Evolutionary conservation across 805 yeast species (phyloP), one percentile per base, ranked within the genome.

Genomic region (Wickerhamomyces alni): DNA sequence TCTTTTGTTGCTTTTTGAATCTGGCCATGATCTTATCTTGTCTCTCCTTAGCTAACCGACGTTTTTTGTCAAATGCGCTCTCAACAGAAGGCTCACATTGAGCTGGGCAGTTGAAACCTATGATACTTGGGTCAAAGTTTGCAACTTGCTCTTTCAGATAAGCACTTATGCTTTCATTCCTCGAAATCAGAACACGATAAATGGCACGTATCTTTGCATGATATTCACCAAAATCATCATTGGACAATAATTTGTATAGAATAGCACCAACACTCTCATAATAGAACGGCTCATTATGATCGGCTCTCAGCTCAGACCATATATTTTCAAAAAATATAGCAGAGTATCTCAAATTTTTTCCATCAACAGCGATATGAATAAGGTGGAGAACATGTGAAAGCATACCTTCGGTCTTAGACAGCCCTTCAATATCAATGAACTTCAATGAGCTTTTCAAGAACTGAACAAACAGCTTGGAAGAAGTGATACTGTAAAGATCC

Each of bases 1-100:
- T 73, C 29, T 75, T 69, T 55, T 91, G 98, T 51, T 87, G 94
- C 46, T 74, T 76, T 47, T 82, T 84, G 55, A 91, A 75, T 42
- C 82, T 86, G 1, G 83, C 91, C 72, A 91, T 59, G 25, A 89
- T 69, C 49, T 78, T 82, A 1, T 72, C 74, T 49, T 79, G 82
- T 47, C 89, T 76, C 43, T 73, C 80, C 48, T 76, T 76, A 0
- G 95, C 96, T 8, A 74, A 48, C 30, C 74, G 66, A 58, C 82
- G 85, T 64, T 82, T 87, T 42, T 68, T 69, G 28, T 76, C 82
- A 22, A 65, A 58, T 25, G 74, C 82, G 4, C 55, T 33, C 19
- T 49, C 47, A 1, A 35, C 32, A 1, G 26, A 37, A 0, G 43
- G 19, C 17, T 40, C 28, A 4, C 32, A 22, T 9, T 15, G 34